Conservation (phyloP, 108 stramenopile genomes). For the Fistulifera solaris region DNA sequence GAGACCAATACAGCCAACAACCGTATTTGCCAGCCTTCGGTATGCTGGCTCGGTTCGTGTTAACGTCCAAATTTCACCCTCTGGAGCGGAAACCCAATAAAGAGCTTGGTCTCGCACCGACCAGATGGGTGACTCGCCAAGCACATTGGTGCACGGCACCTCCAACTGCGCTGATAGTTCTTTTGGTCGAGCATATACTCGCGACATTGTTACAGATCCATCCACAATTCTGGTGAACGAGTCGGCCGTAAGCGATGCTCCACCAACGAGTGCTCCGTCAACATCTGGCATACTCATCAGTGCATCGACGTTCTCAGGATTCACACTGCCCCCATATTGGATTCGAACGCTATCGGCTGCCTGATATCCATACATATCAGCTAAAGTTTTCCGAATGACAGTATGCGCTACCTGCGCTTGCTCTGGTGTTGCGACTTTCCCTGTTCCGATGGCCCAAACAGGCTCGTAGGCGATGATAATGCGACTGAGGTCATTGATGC, state of each 20-base stretch:
- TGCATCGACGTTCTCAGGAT: constrained; percentile 83
- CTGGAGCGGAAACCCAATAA: constrained; percentile 63
- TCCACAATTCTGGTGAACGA: constrained; percentile 90
- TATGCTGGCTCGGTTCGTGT: constrained; percentile 40
- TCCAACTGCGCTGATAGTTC: too few relatives aligned
- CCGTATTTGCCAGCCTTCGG: constrained; percentile 35
- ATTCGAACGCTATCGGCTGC: constrained; percentile 74
- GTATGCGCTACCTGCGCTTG: constrained; percentile 59
- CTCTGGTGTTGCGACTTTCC: constrained; percentile 78
- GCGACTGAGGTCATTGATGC: constrained; percentile 55
- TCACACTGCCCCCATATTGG: constrained; percentile 92
- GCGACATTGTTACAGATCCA: constrained; percentile 21
- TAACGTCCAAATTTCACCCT: constrained; percentile 65
- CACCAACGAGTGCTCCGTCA: constrained; percentile 94
- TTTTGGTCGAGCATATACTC: too few relatives aligned
- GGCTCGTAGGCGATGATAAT: constrained; percentile 98
- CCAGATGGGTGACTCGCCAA: constrained; percentile 64
- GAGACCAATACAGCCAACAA: constrained; percentile 44
- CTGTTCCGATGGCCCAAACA: constrained; percentile 97
- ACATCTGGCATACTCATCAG: constrained; percentile 89
- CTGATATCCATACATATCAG: constrained; percentile 63
- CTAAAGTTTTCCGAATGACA: constrained; percentile 63
- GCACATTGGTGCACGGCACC: constrained; percentile 24
- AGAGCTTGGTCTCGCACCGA: constrained; percentile 39
- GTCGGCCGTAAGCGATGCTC: constrained; percentile 79